Conservation (phyloP, 768 basidiomycete genomes). For the Mycena galericulata region DNA sequence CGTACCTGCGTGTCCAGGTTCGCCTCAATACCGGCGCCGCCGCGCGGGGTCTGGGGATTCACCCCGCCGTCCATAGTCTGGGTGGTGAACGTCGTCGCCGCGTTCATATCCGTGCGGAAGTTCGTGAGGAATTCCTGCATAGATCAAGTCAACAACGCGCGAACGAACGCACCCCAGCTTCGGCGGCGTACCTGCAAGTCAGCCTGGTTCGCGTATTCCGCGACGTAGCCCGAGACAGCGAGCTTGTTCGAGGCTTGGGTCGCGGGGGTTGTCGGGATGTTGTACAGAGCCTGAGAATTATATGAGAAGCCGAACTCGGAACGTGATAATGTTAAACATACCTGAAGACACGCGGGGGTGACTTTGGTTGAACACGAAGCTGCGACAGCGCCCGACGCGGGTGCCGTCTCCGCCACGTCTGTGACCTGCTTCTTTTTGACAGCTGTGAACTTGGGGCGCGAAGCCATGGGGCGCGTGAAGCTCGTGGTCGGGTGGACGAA, state of each 20-base stretch:
- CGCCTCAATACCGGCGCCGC: no score
- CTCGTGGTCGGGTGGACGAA: conserved; percentile 38
- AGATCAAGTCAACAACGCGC: conserved; percentile 31
- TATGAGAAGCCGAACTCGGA: background rate
- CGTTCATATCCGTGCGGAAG: conserved; percentile 46
- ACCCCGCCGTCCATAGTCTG: no score
- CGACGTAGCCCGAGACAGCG: conserved; percentile 39
- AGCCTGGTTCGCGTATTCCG: conserved; percentile 10
- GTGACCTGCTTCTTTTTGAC: background rate
- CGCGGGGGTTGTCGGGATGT: conserved; percentile 37
- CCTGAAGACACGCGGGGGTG: conserved; percentile 39
- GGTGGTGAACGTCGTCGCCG: conserved; percentile 48
- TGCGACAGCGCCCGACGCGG: conserved; percentile 28
- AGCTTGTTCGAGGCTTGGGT: conserved; percentile 35
- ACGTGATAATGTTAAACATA: background rate
- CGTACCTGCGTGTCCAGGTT: no score
- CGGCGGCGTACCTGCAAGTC: conserved; percentile 22
- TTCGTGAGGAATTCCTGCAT: conserved; percentile 38
- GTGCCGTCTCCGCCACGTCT: background rate
- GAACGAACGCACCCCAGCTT: background rate
- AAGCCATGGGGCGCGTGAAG: conserved; percentile 28
- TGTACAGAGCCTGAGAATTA: conserved; percentile 36
- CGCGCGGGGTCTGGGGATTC: no score
- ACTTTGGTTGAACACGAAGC: conserved; percentile 32
- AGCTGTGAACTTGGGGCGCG: no score